A percentile compares a stretch with the other conserved stretches of the same genome.
These are phyloP conservation scores for Pythium graminicola DNA, from an alignment of 352 stramenopile genomes.

Conservation along the genomic window DNA sequence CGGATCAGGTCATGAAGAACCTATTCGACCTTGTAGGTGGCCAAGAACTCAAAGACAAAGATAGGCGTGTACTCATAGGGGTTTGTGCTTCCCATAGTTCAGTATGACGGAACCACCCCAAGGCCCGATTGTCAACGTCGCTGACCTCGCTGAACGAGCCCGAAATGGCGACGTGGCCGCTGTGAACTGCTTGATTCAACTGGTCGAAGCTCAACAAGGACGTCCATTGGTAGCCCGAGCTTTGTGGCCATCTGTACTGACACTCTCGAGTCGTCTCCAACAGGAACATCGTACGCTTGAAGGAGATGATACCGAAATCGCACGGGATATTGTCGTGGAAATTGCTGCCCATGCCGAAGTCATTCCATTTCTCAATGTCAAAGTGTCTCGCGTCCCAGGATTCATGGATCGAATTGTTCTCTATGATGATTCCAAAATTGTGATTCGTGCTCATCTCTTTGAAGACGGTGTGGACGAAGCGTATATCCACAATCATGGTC, in stretches of 20 bases:
- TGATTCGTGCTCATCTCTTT: conserved; percentile 10
- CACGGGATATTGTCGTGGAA: background rate
- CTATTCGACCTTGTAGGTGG: too few species aligned
- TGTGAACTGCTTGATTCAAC: too few species aligned
- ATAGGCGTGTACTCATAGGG: too few species aligned
- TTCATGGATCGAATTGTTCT: conserved; percentile 1
- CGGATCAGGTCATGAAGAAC: too few species aligned
- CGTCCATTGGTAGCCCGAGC: too few species aligned
- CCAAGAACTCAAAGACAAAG: too few species aligned
- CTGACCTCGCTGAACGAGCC: too few species aligned
- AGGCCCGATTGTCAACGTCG: too few species aligned
- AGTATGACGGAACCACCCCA: too few species aligned
- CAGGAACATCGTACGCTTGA: background rate
- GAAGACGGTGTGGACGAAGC: background rate
- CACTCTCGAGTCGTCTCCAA: background rate
- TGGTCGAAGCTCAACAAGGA: too few species aligned
- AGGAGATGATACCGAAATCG: background rate
- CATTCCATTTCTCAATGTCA: background rate
- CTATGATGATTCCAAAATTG: conserved; percentile 4
- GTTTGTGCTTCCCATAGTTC: too few species aligned
- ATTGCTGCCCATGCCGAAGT: background rate
- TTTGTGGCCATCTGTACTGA: background rate
- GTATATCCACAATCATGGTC: conserved; percentile 9
- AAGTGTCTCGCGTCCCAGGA: background rate
- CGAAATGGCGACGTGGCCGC: too few species aligned